Evolutionary conservation across 495 filamentous ascomycete species (phyloP), one percentile per base, ranked within the genome.

Genomic region (Rostrohypoxylon terebratum): DNA sequence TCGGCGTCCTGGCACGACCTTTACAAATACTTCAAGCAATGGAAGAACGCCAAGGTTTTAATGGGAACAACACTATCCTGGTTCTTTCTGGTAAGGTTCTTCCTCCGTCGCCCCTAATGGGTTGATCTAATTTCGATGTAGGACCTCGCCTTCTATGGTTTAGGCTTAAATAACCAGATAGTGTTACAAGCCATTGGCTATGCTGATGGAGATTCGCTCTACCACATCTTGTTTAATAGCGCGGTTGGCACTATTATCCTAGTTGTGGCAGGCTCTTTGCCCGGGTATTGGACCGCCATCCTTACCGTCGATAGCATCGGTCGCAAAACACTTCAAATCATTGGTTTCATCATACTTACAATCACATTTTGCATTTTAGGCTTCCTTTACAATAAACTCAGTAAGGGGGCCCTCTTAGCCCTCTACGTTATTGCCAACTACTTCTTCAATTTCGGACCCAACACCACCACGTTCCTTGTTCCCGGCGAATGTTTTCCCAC

Each of bases 401-500:
- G 71, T 71, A 78, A 73, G 64, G 85, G 71, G 70, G 85, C 73
- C 23, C 83, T 94, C 10, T 84, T 94, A 21, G 90, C 83, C n/a
- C 85, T 93, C 63, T 96, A 95, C 76, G 86, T 95, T 18, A 80
- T 96, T 2, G 89, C 90, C n/a, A 91, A 95, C 71, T 92, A 93
- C 83, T 94, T 84, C 74, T 83, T 85, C 78, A 84, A 84, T 74
- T 76, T 81, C 89, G 90, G 93, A 1, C 94, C 94, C 59, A 97
- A 97, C 80, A 85, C 92, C 1, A 97, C 92, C 20, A 97, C 93
- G 34, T 97, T 97, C 83, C 91, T 97, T 74, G 90, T 97, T 0
- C 94, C 94, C 9, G 94, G 93, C 20, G 94, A 97, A 77, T 91
- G 89, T 73, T 97, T 96, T 83, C 94, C 94, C 0, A 97, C 94